Evolutionary conservation across 768 basidiomycete genomes (phyloP).

Genomic region (Mycena sanguinolenta): DNA sequence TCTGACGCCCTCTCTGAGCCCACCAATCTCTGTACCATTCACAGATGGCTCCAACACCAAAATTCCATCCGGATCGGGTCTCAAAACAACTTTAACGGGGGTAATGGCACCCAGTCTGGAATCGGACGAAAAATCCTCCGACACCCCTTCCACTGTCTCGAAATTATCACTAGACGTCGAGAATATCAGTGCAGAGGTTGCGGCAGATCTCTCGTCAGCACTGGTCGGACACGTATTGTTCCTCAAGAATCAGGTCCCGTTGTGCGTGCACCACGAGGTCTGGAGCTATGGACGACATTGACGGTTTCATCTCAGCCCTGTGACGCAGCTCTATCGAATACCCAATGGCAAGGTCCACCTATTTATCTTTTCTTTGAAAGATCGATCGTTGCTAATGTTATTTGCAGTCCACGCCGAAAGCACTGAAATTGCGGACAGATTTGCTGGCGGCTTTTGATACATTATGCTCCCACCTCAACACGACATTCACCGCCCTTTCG

Average conservation of each 20-base stretch:
- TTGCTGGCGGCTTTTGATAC: conserved; percentile 77
- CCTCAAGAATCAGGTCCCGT: conserved; percentile 83
- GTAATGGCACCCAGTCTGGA: conserved; percentile 3
- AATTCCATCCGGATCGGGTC: background rate
- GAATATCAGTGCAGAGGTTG: conserved; percentile 67
- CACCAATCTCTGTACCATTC: background rate
- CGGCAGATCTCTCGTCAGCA: conserved; percentile 72
- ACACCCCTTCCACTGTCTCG: conserved; percentile 48
- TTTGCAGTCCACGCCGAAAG: conserved; percentile 58
- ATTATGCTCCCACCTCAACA: conserved; percentile 78
- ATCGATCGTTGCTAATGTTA: background rate
- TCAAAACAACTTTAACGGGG: background rate
- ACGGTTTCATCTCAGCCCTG: conserved; percentile 59
- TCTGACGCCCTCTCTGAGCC: background rate
- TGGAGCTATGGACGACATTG: background rate
- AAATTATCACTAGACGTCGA: conserved; percentile 63
- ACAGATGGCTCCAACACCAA: background rate
- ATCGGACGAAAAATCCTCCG: background rate
- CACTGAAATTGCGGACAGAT: conserved; percentile 71
- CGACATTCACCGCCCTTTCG: conserved; percentile 81
- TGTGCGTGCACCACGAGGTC: conserved; percentile 62
- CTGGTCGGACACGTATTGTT: conserved; percentile 80
- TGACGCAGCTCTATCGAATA: conserved; percentile 73
- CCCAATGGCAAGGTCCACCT: conserved; percentile 58
- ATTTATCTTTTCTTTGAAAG: background rate